Percentiles rank a stretch among this genome's conserved stretches.
Conservation (phyloP, 2,329 filamentous ascomycete species). For the Rhinocladiella similis region DNA sequence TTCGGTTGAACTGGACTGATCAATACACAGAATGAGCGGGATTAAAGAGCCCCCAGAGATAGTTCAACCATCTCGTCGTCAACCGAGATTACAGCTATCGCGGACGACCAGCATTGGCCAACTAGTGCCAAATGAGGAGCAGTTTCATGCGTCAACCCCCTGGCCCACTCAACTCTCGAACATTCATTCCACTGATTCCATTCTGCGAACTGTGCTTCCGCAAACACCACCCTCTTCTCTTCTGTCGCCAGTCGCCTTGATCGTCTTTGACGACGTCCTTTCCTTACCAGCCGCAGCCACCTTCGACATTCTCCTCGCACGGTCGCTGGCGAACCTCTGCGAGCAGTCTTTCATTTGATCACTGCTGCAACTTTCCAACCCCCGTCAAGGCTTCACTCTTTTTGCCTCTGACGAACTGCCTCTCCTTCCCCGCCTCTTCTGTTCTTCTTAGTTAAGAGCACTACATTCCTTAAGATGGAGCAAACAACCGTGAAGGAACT, state of each 20-base stretch:
- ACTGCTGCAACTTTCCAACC: constrained; percentile 10
- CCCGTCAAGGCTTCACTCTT: constrained; percentile 26
- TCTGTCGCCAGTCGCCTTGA: constrained; percentile 1
- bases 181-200: background rate
- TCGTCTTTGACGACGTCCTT: constrained; percentile 19
- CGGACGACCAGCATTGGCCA: constrained; percentile 18
- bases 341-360: constrained; percentile 26
- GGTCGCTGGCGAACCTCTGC: constrained; percentile 29
- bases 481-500: constrained; percentile 14
- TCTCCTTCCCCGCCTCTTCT: constrained; percentile 5
- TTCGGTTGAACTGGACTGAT: no score
- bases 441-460: background rate
- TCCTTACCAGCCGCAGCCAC: constrained; percentile 5
- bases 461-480: background rate
- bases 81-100: constrained; percentile 21
- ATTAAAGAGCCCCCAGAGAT: background rate
- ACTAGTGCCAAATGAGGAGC: constrained; percentile 17
- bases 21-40: background rate
- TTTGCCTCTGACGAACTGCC: constrained; percentile 12
- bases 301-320: constrained; percentile 35
- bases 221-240: constrained; percentile 6
- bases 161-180: constrained; percentile 16
- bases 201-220: constrained; percentile 9
- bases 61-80: background rate
- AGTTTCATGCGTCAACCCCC: constrained; percentile 15